phyloP scores from a whole-genome alignment of 768 basidiomycete species.

The Agrocybe praecox region DNA sequence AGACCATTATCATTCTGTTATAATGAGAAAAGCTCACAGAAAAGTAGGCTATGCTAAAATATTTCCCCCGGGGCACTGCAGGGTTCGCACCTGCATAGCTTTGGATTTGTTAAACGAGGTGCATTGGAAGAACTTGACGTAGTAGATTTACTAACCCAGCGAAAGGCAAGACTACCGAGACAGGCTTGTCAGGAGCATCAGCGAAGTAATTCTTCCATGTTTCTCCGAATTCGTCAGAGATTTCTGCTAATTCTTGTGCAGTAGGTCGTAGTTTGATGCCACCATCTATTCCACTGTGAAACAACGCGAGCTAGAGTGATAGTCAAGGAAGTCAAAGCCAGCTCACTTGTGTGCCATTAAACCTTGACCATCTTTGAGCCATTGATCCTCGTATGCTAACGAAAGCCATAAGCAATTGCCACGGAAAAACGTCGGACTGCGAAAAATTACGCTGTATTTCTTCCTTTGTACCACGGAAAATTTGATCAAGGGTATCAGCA shows the following conservation, averaged over 20 bases:
- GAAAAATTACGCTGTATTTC: conserved; percentile 41
- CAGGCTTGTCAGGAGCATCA: conserved; percentile 57
- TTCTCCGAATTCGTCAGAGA: conserved; percentile 51
- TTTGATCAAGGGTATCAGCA: conserved; percentile 48
- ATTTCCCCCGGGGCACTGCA: conserved; percentile 20
- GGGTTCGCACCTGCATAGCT: conserved; percentile 22
- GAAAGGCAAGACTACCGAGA: conserved; percentile 41
- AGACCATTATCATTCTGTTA: not conserved
- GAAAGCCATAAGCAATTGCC: not conserved
- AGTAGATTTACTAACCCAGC: conserved; percentile 36
- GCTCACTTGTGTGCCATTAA: conserved; percentile 57
- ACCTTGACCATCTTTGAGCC: conserved; percentile 42
- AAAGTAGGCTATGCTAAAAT: conserved; percentile 20
- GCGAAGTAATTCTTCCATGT: conserved; percentile 56
- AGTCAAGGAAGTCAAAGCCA: not conserved
- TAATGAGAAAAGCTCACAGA: conserved; percentile 6
- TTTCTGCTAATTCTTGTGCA: conserved; percentile 45
- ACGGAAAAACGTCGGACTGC: not conserved
- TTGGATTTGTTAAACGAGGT: not conserved
- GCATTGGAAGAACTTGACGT: not conserved
- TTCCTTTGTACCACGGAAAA: conserved; percentile 43
- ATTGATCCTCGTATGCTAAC: conserved; percentile 27
- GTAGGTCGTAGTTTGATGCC: conserved; percentile 61
- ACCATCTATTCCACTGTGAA: conserved; percentile 49
- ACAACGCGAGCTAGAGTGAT: not conserved